Evolutionary conservation across 331 rosid genomes (phyloP).

Genomic region (Ulmus americana): DNA sequence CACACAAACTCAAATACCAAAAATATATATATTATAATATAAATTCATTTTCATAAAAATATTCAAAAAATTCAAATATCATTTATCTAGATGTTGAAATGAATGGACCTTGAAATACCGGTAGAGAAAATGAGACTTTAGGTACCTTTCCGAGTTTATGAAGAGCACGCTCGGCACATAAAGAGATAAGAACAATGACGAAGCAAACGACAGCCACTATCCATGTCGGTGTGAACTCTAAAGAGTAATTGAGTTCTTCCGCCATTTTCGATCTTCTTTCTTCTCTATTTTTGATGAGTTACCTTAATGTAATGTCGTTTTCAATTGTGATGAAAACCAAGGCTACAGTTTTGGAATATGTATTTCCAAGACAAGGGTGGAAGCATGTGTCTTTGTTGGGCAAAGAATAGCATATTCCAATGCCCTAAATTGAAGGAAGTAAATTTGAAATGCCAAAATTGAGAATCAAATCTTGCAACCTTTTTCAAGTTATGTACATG

Average conservation of each 20-base stretch:
- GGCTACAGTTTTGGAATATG: not conserved
- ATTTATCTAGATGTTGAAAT: too few relatives aligned
- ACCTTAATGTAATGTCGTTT: too few relatives aligned
- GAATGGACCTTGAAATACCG: too few relatives aligned
- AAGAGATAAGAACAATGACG: constrained; percentile 61
- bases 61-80: too few relatives aligned
- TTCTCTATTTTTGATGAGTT: not conserved
- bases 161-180: constrained; percentile 62
- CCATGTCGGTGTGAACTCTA: constrained; percentile 82
- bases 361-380: not conserved
- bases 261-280: not conserved
- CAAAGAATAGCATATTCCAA: constrained; percentile 35
- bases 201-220: constrained; percentile 65
- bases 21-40: too few relatives aligned
- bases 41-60: too few relatives aligned
- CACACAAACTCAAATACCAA: too few relatives aligned
- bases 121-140: not conserved
- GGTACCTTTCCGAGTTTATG: constrained; percentile 72
- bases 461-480: constrained; percentile 16
- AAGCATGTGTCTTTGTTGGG: constrained; percentile 16
- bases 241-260: constrained; percentile 43
- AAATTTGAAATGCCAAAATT: constrained; percentile 13
- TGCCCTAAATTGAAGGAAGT: constrained; percentile 16
- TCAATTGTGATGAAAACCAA: not conserved
- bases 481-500: too few relatives aligned